Percentiles rank a stretch among this genome's conserved stretches.
phyloP scores from a whole-genome alignment of 139 green algal genomes.

The Ulvella scutata region DNA sequence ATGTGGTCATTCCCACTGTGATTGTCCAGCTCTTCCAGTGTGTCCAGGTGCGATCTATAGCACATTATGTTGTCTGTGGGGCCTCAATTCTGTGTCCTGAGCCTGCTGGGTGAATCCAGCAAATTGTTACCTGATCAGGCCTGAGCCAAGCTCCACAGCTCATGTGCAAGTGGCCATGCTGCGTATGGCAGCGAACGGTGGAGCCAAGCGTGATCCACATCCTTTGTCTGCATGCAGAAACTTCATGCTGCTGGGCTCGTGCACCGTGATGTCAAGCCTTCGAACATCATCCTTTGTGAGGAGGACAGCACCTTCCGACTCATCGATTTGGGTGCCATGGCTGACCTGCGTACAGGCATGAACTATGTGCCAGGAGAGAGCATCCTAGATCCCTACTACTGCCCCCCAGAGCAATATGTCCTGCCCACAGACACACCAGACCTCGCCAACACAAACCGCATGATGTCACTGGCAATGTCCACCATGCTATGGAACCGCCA shows the following conservation, averaged over 20 bases:
- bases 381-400: constrained; percentile 79
- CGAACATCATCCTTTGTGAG: constrained; percentile 74
- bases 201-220: too few relatives aligned
- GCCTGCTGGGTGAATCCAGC: too few relatives aligned
- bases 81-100: too few relatives aligned
- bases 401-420: constrained; percentile 72
- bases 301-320: constrained; percentile 28
- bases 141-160: too few relatives aligned
- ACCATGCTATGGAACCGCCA: constrained; percentile 75
- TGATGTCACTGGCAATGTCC: constrained; percentile 40
- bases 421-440: constrained; percentile 62
- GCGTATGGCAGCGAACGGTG: too few relatives aligned
- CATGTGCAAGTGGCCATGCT: too few relatives aligned
- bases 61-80: too few relatives aligned
- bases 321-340: constrained; percentile 55
- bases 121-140: too few relatives aligned
- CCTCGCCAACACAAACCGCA: constrained; percentile 28
- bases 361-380: constrained; percentile 79
- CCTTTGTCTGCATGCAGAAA: constrained; percentile 19
- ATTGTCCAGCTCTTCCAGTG: constrained; percentile 62
- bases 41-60: constrained; percentile 26
- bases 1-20: constrained; percentile 38
- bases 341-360: constrained; percentile 68
- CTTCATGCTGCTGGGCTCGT: constrained; percentile 71
- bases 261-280: constrained; percentile 85